Conservation (phyloP, 78 protist genomes). For the Cavenderia fasciculata region DNA sequence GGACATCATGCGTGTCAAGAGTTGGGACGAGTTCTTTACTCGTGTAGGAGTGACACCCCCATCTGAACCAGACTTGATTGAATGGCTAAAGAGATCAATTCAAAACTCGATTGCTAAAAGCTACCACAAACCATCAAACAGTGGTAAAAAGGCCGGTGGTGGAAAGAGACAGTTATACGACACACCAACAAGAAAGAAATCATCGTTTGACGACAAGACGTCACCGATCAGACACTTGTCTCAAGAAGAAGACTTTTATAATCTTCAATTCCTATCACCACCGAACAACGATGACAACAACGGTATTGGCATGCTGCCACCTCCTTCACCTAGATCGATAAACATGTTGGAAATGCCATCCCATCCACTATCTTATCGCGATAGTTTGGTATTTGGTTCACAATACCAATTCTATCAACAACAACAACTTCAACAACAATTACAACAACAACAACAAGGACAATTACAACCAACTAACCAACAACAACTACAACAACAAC, state of each 20-base stretch:
- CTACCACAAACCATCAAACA: conserved; percentile 21
- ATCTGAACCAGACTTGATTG: conserved; percentile 4
- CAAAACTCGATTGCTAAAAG: conserved; percentile 17
- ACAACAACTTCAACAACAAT: neutral
- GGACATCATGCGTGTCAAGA: conserved; percentile 65
- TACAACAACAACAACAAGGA: neutral
- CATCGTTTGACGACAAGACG: neutral
- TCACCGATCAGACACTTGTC: neutral
- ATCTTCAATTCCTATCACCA: neutral
- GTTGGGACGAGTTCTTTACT: conserved; percentile 72
- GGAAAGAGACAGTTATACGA: neutral
- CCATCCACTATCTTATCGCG: conserved; percentile 1
- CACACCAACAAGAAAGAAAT: neutral
- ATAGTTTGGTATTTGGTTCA: neutral
- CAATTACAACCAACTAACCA: neutral
- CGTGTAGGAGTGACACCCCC: conserved; percentile 28
- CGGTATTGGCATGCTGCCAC: too few species aligned
- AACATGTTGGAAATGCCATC: too few species aligned
- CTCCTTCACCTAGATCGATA: too few species aligned
- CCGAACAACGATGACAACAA: too few species aligned
- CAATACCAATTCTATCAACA: neutral
- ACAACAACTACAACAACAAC: neutral
- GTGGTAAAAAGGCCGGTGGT: neutral
- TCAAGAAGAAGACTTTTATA: neutral
- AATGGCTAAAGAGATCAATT: conserved; percentile 75